Base-by-base conservation (phyloP, 345 rosid genomes). In the Microthlaspi erraticum region DNA sequence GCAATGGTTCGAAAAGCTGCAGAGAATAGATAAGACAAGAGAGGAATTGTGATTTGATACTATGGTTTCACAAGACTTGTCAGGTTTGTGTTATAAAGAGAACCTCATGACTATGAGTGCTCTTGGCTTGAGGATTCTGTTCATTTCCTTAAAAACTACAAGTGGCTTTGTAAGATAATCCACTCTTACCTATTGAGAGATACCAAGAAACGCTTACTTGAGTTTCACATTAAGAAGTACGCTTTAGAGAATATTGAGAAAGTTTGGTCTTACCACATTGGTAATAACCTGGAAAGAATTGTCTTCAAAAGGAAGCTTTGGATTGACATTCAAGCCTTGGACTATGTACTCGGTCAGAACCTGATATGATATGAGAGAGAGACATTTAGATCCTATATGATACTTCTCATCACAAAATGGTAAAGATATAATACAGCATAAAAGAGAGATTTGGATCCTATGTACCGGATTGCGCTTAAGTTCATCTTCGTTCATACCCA, bases 401-500 rank as follows among this genome's bases (percentile, higher is more conserved):
- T 66, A 45, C 38, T 64, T 45, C 51, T 75, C 43, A 12, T 52
- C 71, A 20, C 43, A n/a, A 20, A 51, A 29, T 10, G 32, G 53
- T 55, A 26, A 33, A 43, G 13, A 56, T 39, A 50, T 13, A 8
- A n/a, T 5, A 54, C 0, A n/a, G n/a, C n/a, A n/a, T n/a, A n/a
- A n/a, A n/a, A n/a, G n/a, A n/a, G n/a, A n/a, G n/a, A n/a, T n/a
- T n/a, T 23, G 46, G 37, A 44, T 60, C 26, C 39, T 48, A 38
- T 84, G 76, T 66, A 88, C 98, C 19, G 83, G 81, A 76, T 93
- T 93, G 32, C 77, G 78, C 78, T 86, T 87, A 65, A 89, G 97
- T 72, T 91, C 97, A 50, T 87, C 90, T 81, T 86, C 92, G 44
- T 91, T 91, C 94, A 87, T 81, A 60, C 97, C 97, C 83, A 86